Evolutionary conservation across 306 rosid genomes (phyloP), one percentile per base, ranked within the genome.

Genomic region (Quercus robur): DNA sequence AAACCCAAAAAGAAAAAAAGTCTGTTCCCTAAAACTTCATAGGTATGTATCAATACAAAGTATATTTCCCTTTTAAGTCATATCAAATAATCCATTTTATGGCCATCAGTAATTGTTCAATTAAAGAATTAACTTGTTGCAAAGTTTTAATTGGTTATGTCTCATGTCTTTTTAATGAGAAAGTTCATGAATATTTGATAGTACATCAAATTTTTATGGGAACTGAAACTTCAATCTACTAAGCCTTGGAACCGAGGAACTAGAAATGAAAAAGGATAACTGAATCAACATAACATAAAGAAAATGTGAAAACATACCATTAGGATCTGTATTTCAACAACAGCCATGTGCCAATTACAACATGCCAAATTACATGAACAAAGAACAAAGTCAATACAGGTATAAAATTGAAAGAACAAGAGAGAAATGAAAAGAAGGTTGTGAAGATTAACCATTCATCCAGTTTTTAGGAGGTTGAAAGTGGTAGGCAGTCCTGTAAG

Each of bases 401-500:
- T 30, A 61, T 4, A 52, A 75, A 71, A 23, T 3, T 31, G 18
- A 14, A 58, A 41, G 49, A 7, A 12, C 13, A 3, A 20, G 74
- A 70, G 23, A 21, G 3, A 78, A 28, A 51, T 2, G 31, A 54
- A 63, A 73, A 28, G 4, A 61, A 23, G 28, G 73, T n/a, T 18
- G 70, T 67, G 33, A 26, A 74, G 2, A 78, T 66, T 54, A 67
- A 81, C 92, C 92, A 73, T 89, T 89, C 83, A 89, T 84, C 92
- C 92, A 89, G 52, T 84, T 78, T 74, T 70, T 77, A 51, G 75
- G 82, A 78, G 92, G 92, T 62, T 80, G 88, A 74, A 89, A 89
- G 78, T 89, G 90, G 83, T 80, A 89, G n/a, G 86, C 80, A 41
- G 92, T 84, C 73, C 84, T 86, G 66, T 89, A 82, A 71, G 86